Percentiles rank a stretch among this genome's conserved stretches.
Evolutionary conservation across 768 basidiomycete genomes (phyloP).

Genomic region (Calocybe indica): DNA sequence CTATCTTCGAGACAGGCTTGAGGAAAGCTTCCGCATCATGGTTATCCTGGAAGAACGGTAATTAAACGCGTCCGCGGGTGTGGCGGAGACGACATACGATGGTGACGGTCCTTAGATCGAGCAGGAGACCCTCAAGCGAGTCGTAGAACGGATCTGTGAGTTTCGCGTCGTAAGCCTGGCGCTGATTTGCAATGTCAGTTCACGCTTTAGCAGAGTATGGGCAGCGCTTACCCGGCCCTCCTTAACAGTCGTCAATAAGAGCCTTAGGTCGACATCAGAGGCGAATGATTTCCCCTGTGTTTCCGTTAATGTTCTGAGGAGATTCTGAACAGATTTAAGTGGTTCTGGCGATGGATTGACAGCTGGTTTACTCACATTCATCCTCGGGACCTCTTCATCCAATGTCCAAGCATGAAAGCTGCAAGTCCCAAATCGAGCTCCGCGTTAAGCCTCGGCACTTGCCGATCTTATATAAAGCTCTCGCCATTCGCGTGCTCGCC

Average conservation of each 20-base stretch:
- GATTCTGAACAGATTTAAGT: constrained; percentile 51
- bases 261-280: constrained; percentile 68
- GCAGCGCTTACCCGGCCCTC: constrained; percentile 70
- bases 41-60: constrained; percentile 52
- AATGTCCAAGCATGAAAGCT: constrained; percentile 14
- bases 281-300: constrained; percentile 59
- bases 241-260: constrained; percentile 80
- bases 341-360: constrained; percentile 18
- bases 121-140: constrained; percentile 81
- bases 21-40: constrained; percentile 92
- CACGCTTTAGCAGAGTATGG: constrained; percentile 12
- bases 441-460: background rate
- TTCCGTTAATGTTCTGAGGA: constrained; percentile 81
- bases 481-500: too few relatives aligned
- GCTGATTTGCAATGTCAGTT: constrained; percentile 14
- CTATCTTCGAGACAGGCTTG: constrained; percentile 84
- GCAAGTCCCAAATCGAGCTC: constrained; percentile 4
- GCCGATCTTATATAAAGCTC: too few relatives aligned
- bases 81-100: constrained; percentile 39
- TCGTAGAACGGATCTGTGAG: constrained; percentile 89
- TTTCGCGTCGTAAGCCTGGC: constrained; percentile 56
- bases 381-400: constrained; percentile 25
- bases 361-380: constrained; percentile 33
- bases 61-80: constrained; percentile 16
- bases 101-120: constrained; percentile 76